phyloP scores from a whole-genome alignment of 129 eudicot species.

The Helianthus annuus region DNA sequence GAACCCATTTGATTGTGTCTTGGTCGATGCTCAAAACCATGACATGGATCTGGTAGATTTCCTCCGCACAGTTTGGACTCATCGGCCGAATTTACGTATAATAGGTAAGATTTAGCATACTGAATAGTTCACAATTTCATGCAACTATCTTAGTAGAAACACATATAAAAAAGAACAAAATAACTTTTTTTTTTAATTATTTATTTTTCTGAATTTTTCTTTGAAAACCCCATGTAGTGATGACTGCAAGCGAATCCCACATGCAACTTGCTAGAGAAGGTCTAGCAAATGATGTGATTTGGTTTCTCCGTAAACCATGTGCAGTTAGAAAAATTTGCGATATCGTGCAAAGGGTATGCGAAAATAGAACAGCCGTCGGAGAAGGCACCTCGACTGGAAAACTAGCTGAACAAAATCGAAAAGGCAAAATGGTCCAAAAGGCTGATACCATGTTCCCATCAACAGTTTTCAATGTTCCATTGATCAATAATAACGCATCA shows the following conservation, averaged over 20 bases:
- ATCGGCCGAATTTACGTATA: slow-evolving; percentile 24
- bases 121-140: not conserved
- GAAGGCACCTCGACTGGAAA: not conserved
- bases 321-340: not conserved
- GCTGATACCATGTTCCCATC: not conserved
- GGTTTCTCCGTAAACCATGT: slow-evolving; percentile 25
- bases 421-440: not conserved
- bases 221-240: slow-evolving; percentile 26
- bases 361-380: not conserved
- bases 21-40: slow-evolving; percentile 21
- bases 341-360: slow-evolving; percentile 14
- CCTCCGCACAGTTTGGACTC: slow-evolving; percentile 2
- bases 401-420: not conserved
- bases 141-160: not conserved
- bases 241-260: not conserved
- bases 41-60: slow-evolving; percentile 18
- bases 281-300: not conserved
- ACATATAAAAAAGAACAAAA: not conserved
- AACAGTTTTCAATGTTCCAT: not conserved
- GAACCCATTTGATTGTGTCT: slow-evolving; percentile 11
- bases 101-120: slow-evolving; percentile 5
- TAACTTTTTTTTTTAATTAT: not conserved
- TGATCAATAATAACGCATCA: not conserved
- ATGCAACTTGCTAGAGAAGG: not conserved
- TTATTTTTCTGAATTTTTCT: not conserved